These are phyloP conservation scores for Platanus orientalis DNA, from an alignment of 164 flowering plant species.

Conservation along the genomic window DNA sequence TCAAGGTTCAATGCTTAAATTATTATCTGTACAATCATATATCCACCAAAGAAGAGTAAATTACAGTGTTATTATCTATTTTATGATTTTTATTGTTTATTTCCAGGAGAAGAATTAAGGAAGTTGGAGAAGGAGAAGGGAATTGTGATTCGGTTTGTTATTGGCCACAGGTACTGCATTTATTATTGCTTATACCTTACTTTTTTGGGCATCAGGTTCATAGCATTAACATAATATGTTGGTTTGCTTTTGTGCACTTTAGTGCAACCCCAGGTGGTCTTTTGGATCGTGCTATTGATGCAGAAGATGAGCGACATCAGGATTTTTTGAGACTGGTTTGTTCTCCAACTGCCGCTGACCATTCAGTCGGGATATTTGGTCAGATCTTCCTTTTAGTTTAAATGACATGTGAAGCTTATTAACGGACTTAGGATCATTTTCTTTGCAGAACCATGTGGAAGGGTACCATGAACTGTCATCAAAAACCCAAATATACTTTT, in stretches of 20 bases:
- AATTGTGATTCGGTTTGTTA: slow-evolving; percentile 80
- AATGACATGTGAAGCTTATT: slow-evolving; percentile 3
- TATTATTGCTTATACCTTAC: slow-evolving; percentile 4
- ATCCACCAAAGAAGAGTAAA: background rate
- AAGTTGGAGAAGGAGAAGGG: slow-evolving; percentile 82
- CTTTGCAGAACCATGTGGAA: slow-evolving; percentile 82
- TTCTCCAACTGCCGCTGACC: background rate
- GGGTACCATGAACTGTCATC: slow-evolving; percentile 90
- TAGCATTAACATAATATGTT: slow-evolving; percentile 3
- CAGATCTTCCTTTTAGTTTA: background rate
- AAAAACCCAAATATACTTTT: slow-evolving; percentile 82
- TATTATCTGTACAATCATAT: background rate
- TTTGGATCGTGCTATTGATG: slow-evolving; percentile 81
- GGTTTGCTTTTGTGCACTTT: slow-evolving; percentile 14
- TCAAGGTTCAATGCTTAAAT: slow-evolving; percentile 41
- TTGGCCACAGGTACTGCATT: slow-evolving; percentile 77
- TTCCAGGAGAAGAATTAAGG: slow-evolving; percentile 54
- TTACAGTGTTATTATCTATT: background rate
- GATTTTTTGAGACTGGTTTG: slow-evolving; percentile 84
- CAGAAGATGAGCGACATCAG: slow-evolving; percentile 72
- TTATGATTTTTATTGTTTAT: slow-evolving; percentile 3
- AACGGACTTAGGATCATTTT: slow-evolving; percentile 4
- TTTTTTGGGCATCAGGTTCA: slow-evolving; percentile 4
- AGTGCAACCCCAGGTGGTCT: slow-evolving; percentile 91
- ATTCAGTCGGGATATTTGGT: background rate